Evolutionary conservation across 1,284 basidiomycete genomes (phyloP), one percentile per base, ranked within the genome.

Genomic region (Ustilago xerochloae): DNA sequence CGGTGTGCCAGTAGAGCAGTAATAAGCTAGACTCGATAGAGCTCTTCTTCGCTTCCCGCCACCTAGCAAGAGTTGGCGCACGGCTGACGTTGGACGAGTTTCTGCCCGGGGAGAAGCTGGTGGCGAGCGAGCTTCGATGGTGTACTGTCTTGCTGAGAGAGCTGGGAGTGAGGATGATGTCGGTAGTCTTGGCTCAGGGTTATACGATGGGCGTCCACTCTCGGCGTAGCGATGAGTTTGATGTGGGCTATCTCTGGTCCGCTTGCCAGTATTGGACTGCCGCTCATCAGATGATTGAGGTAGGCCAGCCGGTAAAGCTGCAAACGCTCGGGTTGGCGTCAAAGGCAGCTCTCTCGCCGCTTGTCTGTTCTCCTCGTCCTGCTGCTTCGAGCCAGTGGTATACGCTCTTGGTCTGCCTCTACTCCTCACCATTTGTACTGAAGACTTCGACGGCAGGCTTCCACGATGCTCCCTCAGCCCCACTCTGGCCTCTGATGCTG

Each of bases 31-130:
- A 55, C 33, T 55, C 3, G 53, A 55, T 8, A 55, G 24, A 0
- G 53, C 53, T 55, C 30, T 30, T 41, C 50, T 41, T 30, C 50
- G n/a, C 8, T 52, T 29, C n/a, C 26, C 30, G 12, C 50, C 45
- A 30, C 12, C 15, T 6, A 29, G 5, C 2, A n/a, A 7, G 26
- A 26, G 9, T 29, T 30, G 30, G 20, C 35, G 12, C 18, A 35
- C 30, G 20, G 28, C 30, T 35, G 30, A 30, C 10, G 47, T 20
- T 24, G 41, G n/a, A n/a, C n/a, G n/a, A n/a, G 41, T 16, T 26
- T 43, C 12, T 24, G 12, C 28, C 10, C 47, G 46, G 32, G 46
- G 46, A 12, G 46, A 47, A 9, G 46, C n/a, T n/a, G 26, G 26
- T 4, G 46, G 28, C 5, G 43, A 45, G 4, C 15, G 2, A 10